A percentile compares a stretch with the other conserved stretches of the same genome.
phyloP scores from a whole-genome alignment of 164 flowering plant species.

The Sextonia rubra region DNA sequence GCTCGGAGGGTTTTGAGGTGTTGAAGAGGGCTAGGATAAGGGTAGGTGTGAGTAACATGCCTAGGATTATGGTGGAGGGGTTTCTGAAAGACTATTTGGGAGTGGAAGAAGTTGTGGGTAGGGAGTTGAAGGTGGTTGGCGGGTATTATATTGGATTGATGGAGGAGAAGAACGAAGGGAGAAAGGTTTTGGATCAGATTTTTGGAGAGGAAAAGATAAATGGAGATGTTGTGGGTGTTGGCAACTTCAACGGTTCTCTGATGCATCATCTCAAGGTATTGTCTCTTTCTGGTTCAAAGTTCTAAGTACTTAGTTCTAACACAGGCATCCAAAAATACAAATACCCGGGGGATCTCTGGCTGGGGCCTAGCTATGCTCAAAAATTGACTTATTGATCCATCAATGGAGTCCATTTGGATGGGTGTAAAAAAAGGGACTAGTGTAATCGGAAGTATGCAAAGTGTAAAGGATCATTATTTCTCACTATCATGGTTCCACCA shows the following conservation, averaged over 20 bases:
- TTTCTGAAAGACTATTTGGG: slow-evolving; percentile 47
- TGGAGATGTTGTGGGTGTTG: slow-evolving; percentile 18
- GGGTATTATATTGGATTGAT: slow-evolving; percentile 41
- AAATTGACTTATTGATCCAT: no score
- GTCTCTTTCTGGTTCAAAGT: not conserved
- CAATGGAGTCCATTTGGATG: no score
- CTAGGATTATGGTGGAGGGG: slow-evolving; percentile 58
- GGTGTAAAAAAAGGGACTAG: no score
- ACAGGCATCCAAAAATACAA: not conserved
- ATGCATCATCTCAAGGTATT: slow-evolving; percentile 28
- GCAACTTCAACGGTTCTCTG: slow-evolving; percentile 15
- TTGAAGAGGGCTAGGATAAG: slow-evolving; percentile 26
- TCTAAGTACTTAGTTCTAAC: no score
- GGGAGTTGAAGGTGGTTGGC: slow-evolving; percentile 31
- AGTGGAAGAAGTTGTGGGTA: slow-evolving; percentile 39
- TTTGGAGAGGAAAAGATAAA: slow-evolving; percentile 15
- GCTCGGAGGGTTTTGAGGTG: slow-evolving; percentile 37
- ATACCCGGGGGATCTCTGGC: no score
- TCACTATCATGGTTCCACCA: no score
- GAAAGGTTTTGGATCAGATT: slow-evolving; percentile 8
- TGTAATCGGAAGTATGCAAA: no score
- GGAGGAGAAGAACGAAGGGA: slow-evolving; percentile 16
- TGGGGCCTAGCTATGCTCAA: no score
- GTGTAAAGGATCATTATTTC: no score
- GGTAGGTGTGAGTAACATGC: slow-evolving; percentile 45